Base-by-base conservation (phyloP, 2,329 filamentous ascomycete genomes). In the Fusarium sp. region DNA sequence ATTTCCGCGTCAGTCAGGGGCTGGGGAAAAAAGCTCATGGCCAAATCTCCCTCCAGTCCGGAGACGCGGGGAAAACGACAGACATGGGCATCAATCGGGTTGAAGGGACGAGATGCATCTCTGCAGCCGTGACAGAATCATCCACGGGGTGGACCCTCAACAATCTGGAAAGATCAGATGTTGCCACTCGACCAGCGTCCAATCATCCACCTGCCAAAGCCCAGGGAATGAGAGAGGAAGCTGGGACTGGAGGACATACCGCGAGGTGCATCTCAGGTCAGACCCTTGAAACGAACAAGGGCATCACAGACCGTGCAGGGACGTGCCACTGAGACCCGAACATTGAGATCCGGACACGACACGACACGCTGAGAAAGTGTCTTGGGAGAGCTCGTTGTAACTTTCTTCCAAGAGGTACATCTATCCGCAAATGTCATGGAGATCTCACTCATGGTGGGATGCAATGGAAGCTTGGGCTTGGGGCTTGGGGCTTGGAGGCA, bases 61-160 rank as follows among this genome's bases (percentile, higher is more conserved):
- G 69, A 53, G 66, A 67, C 46, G 51, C 59, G 33, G 62, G 57
- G 42, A 58, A 58, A 59, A 31, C 49, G 24, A 46, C 33, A 14
- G 42, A 59, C 59, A 55, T 46, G 58, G 40, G 40, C 40, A 60
- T 60, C 33, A 62, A 70, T 67, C 69, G 69, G 69, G 66, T 64
- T 72, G 63, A 70, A 69, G 65, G 75, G 65, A 62, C 33, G 33
- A 66, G 64, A 62, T 67, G 65, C 60, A 67, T 59, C 46, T 66
- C 56, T 70, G 65, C 55, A 64, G 46, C 56, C 36, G 67, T 56
- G 35, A 70, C 59, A 70, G 71, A 63, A 57, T 36, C 66, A 65
- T 67, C 56, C 46, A 59, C 62, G 56, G 49, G 51, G 73, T 77
- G 73, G 75, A 74, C 67, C 63, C 72, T 74, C 67, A 75, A 66